phyloP scores from a whole-genome alignment of 192 early-diverging fungal genomes.

The Helicostylum pulchrum region DNA sequence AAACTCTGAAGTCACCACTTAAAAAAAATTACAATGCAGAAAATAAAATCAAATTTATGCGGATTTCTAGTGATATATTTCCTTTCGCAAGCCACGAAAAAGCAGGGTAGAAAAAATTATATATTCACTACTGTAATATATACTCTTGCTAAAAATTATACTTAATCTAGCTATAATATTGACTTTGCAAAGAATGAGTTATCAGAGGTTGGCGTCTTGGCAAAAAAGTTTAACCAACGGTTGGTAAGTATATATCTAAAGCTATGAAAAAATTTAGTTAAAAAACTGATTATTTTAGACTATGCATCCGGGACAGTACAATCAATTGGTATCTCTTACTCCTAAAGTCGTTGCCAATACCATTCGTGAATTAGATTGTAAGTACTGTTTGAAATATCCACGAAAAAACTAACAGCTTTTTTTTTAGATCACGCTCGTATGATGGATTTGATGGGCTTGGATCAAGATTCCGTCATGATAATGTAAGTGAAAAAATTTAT shows the following conservation, averaged over 20 bases:
- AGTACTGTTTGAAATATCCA: neutral
- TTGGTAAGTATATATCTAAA: conserved; percentile 16
- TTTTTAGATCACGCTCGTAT: conserved; percentile 40
- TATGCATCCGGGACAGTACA: conserved; percentile 51
- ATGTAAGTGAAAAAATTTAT: conserved; percentile 34
- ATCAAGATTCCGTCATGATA: conserved; percentile 47
- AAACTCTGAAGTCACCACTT: too few species aligned
- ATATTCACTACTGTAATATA: too few species aligned
- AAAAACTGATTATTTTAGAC: conserved; percentile 23
- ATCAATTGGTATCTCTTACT: conserved; percentile 40
- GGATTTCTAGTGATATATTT: conserved; percentile 46
- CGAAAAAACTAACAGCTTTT: neutral
- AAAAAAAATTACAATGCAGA: neutral
- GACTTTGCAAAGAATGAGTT: conserved; percentile 41
- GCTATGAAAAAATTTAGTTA: too few species aligned
- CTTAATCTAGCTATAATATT: conserved; percentile 20
- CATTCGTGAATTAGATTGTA: conserved; percentile 38
- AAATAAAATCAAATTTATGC: conserved; percentile 47
- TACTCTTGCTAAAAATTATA: neutral
- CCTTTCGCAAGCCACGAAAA: conserved; percentile 46
- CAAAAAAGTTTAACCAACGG: conserved; percentile 41
- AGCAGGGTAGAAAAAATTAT: conserved; percentile 31
- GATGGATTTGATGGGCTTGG: conserved; percentile 41
- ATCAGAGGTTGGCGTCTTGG: conserved; percentile 32
- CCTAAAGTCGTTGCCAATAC: conserved; percentile 34